Evolutionary conservation across 495 filamentous ascomycete genomes (phyloP).

Genomic region (Tuber calosporum): DNA sequence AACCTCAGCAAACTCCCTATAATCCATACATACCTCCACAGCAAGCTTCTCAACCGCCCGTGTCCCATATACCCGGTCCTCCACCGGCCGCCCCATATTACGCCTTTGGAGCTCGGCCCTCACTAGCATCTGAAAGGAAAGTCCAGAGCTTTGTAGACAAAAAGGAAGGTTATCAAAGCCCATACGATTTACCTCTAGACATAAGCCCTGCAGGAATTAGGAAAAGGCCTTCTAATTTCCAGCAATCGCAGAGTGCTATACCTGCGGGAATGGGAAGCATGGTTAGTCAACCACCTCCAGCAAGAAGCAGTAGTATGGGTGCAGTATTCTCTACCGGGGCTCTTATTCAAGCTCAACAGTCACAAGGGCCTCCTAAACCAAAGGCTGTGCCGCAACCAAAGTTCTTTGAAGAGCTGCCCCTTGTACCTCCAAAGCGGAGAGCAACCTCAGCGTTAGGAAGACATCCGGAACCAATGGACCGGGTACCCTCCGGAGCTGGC

Average conservation of each 20-base stretch:
- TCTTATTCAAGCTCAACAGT: constrained; percentile 37
- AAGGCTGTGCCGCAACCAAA: constrained; percentile 26
- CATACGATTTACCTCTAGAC: constrained; percentile 91
- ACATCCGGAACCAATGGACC: constrained; percentile 25
- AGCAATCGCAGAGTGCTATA: constrained; percentile 43
- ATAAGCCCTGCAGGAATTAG: constrained; percentile 51
- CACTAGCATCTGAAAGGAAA: constrained; percentile 48
- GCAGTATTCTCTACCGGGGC: constrained; percentile 44
- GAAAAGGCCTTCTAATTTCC: constrained; percentile 50
- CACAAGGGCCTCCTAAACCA: constrained; percentile 36
- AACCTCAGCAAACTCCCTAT: constrained; percentile 14
- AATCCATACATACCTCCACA: constrained; percentile 46
- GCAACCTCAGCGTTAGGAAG: constrained; percentile 41
- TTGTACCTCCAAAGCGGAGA: constrained; percentile 53
- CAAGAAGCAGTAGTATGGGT: constrained; percentile 58
- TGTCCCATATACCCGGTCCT: constrained; percentile 42
- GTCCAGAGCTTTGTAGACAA: constrained; percentile 80
- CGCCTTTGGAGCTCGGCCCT: constrained; percentile 42
- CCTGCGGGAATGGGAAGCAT: constrained; percentile 40
- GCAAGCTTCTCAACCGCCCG: constrained; percentile 33
- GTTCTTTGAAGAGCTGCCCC: constrained; percentile 67
- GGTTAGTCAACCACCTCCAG: constrained; percentile 49
- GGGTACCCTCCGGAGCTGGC: constrained; percentile 35
- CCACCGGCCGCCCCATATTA: constrained; percentile 30
- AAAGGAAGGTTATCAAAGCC: constrained; percentile 85